A percentile compares a stretch with the other conserved stretches of the same genome.
phyloP scores from a whole-genome alignment of 75 land plant genomes.

The Sequoia sempervirens region DNA sequence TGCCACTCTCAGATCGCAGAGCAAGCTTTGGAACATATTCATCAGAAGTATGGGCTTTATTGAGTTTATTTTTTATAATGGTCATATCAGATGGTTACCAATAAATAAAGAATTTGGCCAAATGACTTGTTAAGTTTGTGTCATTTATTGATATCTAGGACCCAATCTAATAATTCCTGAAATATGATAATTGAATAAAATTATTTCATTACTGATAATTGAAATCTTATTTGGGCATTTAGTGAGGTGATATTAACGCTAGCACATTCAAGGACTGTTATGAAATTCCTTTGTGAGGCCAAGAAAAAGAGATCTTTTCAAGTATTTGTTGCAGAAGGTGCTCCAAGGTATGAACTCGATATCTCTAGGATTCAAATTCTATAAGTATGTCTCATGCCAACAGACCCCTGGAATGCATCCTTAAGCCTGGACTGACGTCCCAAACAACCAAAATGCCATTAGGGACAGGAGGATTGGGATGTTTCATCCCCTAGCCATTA shows the following conservation, averaged over 20 bases:
- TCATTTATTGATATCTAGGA: neutral
- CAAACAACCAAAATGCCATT: no score
- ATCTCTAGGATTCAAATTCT: neutral
- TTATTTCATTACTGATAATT: neutral
- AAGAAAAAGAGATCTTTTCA: constrained; percentile 92
- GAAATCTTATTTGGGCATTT: constrained; percentile 10
- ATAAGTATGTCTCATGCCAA: neutral
- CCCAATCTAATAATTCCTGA: neutral
- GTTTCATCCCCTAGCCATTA: no score
- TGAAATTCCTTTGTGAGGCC: constrained; percentile 90
- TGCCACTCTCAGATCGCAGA: constrained; percentile 96
- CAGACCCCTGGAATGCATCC: no score
- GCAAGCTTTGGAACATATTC: constrained; percentile 98
- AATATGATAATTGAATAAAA: neutral
- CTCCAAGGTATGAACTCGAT: constrained; percentile 64
- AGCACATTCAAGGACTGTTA: constrained; percentile 86
- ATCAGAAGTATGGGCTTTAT: constrained; percentile 75
- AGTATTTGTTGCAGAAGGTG: constrained; percentile 98
- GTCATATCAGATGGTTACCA: neutral
- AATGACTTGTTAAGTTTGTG: neutral
- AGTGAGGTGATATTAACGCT: constrained; percentile 98
- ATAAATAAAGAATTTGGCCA: neutral
- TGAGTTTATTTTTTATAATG: neutral
- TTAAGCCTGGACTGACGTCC: no score
- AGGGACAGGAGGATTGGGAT: no score